Evolutionary conservation across 73 alveolate species (phyloP).

Genomic region (Uronychia setigera): DNA sequence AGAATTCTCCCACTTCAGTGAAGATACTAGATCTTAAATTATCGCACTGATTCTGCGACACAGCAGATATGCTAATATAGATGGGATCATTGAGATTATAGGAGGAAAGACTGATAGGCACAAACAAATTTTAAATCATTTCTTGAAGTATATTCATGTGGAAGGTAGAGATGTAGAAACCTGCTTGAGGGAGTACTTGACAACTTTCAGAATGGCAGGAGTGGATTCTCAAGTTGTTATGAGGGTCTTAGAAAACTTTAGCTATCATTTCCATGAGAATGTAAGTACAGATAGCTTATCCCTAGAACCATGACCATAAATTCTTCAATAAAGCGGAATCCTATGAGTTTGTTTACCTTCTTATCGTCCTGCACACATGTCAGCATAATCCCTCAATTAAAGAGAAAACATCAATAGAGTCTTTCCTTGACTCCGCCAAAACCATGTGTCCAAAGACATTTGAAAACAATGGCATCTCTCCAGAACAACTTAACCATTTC

Average conservation of each 20-base stretch:
- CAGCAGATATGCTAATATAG: slow-evolving; percentile 42
- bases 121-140: not conserved
- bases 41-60: slow-evolving; percentile 33
- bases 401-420: slow-evolving; percentile 24
- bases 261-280: slow-evolving; percentile 33
- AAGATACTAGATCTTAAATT: slow-evolving; percentile 8
- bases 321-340: slow-evolving; percentile 45
- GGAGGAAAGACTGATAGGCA: slow-evolving; percentile 50
- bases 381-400: slow-evolving; percentile 61
- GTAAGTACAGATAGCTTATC: not conserved
- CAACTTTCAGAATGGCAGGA: slow-evolving; percentile 59
- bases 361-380: slow-evolving; percentile 56
- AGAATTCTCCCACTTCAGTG: slow-evolving; percentile 20
- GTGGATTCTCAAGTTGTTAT: slow-evolving; percentile 55
- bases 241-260: slow-evolving; percentile 45
- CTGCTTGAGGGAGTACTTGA: slow-evolving; percentile 28
- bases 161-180: slow-evolving; percentile 22
- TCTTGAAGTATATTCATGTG: slow-evolving; percentile 8
- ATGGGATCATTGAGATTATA: slow-evolving; percentile 43
- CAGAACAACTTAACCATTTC: not conserved
- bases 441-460: not conserved
- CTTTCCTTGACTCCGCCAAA: slow-evolving; percentile 14
- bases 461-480: not conserved
- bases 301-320: not conserved
- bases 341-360: slow-evolving; percentile 55